Base-by-base conservation (phyloP, 371 early-diverging fungal species). In the Mucor mucedo region DNA sequence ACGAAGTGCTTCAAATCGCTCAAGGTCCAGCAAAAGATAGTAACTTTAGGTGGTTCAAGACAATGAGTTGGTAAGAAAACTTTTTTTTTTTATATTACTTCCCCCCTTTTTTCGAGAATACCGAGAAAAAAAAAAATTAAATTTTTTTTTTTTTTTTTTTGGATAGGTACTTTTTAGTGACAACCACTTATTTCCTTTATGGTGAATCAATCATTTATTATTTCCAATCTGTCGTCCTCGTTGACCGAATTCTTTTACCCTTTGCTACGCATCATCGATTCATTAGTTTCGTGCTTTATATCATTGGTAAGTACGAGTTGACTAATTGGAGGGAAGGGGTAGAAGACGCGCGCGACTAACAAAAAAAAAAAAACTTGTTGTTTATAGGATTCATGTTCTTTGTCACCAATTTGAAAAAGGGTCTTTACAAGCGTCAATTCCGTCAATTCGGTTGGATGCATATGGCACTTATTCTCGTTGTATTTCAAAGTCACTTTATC, bases 401-500 rank as follows among this genome's bases (percentile, higher is more conserved):
- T 83, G 95, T 99, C 21, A 71, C 90, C 62, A 95, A 93, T 69
- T 82, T 99, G 60, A 91, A 91, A 73, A 95, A 93, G 82, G 94
- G 94, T 8, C 89, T 88, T 60, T 93, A 93, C 68, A 81, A 84
- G 49, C 88, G 90, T 73, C 99, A 99, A 79, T 93, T 99, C 77
- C 79, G 89, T 1, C 93, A 95, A 70, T 97, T 99, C 74, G 94
- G 94, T 28, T 93, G 96, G 91, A 95, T 95, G 2, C 98, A 99
- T 72, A 95, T 99, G 93, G 88, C 95, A 2, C 79, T 97, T 61
- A 77, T 97, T 39, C 73, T 96, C 44, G 93, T 98, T 27, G 93
- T 95, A 39, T 84, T 89, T 60, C 93, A 94, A 75, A 91, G 93
- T 62, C 94, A 97, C 69, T 94, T 95, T 65, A 93, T 97, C 71